Conservation (phyloP, 768 basidiomycete species). For the Imleria badia region DNA sequence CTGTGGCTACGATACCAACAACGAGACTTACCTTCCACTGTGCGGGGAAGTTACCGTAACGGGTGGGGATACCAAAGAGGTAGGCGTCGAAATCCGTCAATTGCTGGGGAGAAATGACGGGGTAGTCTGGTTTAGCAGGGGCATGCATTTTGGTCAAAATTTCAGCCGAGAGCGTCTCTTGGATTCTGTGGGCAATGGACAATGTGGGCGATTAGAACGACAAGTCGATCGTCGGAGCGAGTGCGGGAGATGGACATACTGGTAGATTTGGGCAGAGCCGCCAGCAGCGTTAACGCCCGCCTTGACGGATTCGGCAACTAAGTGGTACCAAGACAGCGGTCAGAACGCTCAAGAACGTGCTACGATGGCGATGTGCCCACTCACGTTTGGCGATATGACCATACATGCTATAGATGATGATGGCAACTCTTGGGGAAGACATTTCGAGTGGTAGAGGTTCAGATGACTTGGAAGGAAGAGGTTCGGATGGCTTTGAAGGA, state of each 20-base stretch:
- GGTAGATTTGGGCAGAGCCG: conserved; percentile 52
- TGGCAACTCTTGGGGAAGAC: conserved; percentile 57
- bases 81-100: conserved; percentile 35
- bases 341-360: not conserved
- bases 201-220: too few relatives aligned
- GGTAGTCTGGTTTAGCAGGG: conserved; percentile 64
- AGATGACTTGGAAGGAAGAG: too few relatives aligned
- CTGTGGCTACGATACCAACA: not conserved
- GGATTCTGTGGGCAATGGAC: conserved; percentile 44
- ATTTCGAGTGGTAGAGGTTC: conserved; percentile 25
- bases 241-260: conserved; percentile 41
- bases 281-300: conserved; percentile 48
- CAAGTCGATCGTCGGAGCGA: not conserved
- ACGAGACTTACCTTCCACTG: conserved; percentile 58
- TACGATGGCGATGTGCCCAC: conserved; percentile 23
- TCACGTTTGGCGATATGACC: conserved; percentile 69
- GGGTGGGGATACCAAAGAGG: conserved; percentile 44
- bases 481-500: too few relatives aligned
- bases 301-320: conserved; percentile 64
- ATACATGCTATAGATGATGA: conserved; percentile 73
- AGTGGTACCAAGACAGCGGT: conserved; percentile 27
- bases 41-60: conserved; percentile 46
- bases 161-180: conserved; percentile 75
- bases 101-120: conserved; percentile 10
- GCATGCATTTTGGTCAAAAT: conserved; percentile 68